These are phyloP conservation scores for Aethionema arabicum DNA, from an alignment of 345 rosid genomes.

Conservation along the genomic window DNA sequence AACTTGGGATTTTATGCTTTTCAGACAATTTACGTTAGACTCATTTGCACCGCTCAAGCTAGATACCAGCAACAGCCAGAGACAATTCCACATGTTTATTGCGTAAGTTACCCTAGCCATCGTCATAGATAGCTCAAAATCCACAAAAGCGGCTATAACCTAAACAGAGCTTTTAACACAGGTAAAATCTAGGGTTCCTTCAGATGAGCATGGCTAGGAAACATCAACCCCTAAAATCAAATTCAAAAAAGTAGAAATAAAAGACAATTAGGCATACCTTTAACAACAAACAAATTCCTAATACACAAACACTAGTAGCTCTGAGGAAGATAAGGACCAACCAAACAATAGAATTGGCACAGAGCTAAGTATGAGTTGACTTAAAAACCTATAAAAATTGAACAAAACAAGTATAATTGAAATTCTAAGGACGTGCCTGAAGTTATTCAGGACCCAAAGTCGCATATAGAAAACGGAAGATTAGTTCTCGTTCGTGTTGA, in stretches of 20 bases:
- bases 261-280: background rate
- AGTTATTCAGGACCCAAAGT: conserved; percentile 4
- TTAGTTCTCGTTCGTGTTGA: conserved; percentile 1
- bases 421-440: background rate
- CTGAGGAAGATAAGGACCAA: background rate
- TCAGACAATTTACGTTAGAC: conserved; percentile 57
- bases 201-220: conserved; percentile 20
- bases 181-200: conserved; percentile 19
- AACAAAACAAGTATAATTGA: background rate
- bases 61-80: conserved; percentile 44
- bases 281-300: background rate
- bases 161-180: background rate
- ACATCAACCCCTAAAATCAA: conserved; percentile 37
- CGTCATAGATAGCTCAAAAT: conserved; percentile 28
- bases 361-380: conserved; percentile 28
- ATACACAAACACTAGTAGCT: conserved; percentile 6
- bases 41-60: conserved; percentile 41
- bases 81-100: conserved; percentile 27
- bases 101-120: conserved; percentile 29
- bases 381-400: background rate
- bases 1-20: conserved; percentile 35
- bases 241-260: background rate
- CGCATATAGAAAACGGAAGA: background rate
- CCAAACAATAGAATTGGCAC: too few relatives aligned
- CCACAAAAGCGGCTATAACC: conserved; percentile 28